A percentile compares a stretch with the other conserved stretches of the same genome.
phyloP scores from a whole-genome alignment of 768 basidiomycete genomes.

The Chiua virens region DNA sequence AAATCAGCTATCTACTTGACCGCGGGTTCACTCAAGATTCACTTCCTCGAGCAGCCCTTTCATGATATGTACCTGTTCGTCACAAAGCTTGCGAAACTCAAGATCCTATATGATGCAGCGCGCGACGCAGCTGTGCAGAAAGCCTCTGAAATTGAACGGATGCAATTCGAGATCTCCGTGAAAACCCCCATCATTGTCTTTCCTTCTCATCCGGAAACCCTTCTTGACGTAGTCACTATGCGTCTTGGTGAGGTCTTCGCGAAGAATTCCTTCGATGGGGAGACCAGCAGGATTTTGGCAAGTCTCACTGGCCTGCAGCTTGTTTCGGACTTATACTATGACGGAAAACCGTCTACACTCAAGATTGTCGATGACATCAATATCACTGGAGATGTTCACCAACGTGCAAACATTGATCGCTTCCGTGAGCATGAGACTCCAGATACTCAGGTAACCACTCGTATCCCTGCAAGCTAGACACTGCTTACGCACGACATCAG shows the following conservation, averaged over 20 bases:
- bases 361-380: constrained; percentile 94
- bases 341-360: constrained; percentile 50
- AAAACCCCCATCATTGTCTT: constrained; percentile 92
- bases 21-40: constrained; percentile 87
- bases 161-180: constrained; percentile 89
- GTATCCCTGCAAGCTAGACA: neutral
- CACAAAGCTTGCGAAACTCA: constrained; percentile 83
- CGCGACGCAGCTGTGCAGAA: constrained; percentile 89
- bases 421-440: constrained; percentile 54
- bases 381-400: constrained; percentile 65
- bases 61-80: constrained; percentile 83
- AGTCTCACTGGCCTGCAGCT: constrained; percentile 83
- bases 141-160: constrained; percentile 90
- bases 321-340: constrained; percentile 61
- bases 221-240: constrained; percentile 71
- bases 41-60: constrained; percentile 90
- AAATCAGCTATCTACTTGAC: constrained; percentile 80
- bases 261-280: constrained; percentile 64
- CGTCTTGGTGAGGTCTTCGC: constrained; percentile 89
- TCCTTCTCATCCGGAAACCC: constrained; percentile 63
- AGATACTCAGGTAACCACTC: constrained; percentile 64
- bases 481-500: constrained; percentile 39
- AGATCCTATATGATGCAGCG: constrained; percentile 92
- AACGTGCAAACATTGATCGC: constrained; percentile 57
- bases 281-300: constrained; percentile 63